Evolutionary conservation across 2,329 filamentous ascomycete species (phyloP).

Genomic region (Hypoxylon sp.): DNA sequence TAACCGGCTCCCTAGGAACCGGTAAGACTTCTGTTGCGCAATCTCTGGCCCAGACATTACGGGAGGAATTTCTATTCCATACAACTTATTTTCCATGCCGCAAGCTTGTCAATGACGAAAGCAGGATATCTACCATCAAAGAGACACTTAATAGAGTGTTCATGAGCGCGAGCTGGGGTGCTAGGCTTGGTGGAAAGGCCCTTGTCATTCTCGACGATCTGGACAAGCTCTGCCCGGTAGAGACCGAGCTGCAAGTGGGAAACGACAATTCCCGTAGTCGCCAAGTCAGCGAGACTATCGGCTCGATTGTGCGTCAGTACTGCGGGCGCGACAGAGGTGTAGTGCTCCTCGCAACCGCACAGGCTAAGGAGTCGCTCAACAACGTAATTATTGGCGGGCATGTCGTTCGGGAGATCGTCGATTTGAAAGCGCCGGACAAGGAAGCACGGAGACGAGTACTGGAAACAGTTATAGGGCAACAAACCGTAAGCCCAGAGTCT

Average conservation of each 20-base stretch:
- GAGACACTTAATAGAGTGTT: slow-evolving; percentile 86
- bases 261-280: slow-evolving; percentile 93
- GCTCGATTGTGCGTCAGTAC: slow-evolving; percentile 82
- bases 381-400: slow-evolving; percentile 90
- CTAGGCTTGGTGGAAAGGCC: slow-evolving; percentile 81
- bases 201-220: slow-evolving; percentile 91
- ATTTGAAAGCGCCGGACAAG: slow-evolving; percentile 90
- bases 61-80: slow-evolving; percentile 78
- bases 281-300: slow-evolving; percentile 89
- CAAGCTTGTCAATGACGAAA: slow-evolving; percentile 90
- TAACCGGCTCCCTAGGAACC: slow-evolving; percentile 88
- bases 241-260: slow-evolving; percentile 92
- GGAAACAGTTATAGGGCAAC: slow-evolving; percentile 74
- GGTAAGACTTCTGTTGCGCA: slow-evolving; percentile 87
- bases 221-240: slow-evolving; percentile 89
- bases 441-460: slow-evolving; percentile 84
- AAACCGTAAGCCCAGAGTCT: slow-evolving; percentile 53
- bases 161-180: slow-evolving; percentile 89
- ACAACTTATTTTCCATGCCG: slow-evolving; percentile 87
- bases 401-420: slow-evolving; percentile 89
- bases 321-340: slow-evolving; percentile 82
- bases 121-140: slow-evolving; percentile 86
- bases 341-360: slow-evolving; percentile 87
- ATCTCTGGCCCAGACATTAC: slow-evolving; percentile 75
- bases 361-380: slow-evolving; percentile 91